These are phyloP conservation scores for Trichoderma breve DNA, from an alignment of 2,329 filamentous ascomycete genomes.

Conservation along the genomic window DNA sequence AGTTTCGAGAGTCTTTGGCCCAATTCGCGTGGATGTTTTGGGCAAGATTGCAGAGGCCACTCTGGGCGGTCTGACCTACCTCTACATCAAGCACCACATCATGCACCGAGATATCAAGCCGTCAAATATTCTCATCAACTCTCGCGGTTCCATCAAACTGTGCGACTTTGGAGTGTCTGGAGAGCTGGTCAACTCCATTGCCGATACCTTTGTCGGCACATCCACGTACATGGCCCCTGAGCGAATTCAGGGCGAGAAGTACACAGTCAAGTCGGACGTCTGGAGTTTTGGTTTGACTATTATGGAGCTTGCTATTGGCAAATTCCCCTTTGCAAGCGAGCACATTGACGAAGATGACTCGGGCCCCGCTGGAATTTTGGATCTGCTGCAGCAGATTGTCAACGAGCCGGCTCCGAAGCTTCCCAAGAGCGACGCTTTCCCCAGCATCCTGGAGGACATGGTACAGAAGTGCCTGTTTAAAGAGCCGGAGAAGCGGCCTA, in stretches of 20 bases:
- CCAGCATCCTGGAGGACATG: constrained; percentile 91
- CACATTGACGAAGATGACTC: constrained; percentile 70
- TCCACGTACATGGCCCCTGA: constrained; percentile 99
- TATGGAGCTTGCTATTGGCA: constrained; percentile 96
- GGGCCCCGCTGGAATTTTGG: constrained; percentile 89
- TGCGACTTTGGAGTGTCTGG: constrained; percentile 99
- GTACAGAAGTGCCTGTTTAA: constrained; percentile 95
- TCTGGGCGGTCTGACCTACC: constrained; percentile 87
- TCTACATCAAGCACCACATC: constrained; percentile 93
- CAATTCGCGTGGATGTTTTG: constrained; percentile 90
- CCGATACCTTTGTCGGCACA: constrained; percentile 96
- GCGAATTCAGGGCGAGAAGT: constrained; percentile 93
- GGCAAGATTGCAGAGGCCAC: constrained; percentile 98
- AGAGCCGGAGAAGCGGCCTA: constrained; percentile 82
- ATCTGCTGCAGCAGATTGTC: constrained; percentile 95
- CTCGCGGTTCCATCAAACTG: constrained; percentile 88
- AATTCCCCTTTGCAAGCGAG: constrained; percentile 85
- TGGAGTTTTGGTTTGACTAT: constrained; percentile 96
- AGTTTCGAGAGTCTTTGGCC: constrained; percentile 91
- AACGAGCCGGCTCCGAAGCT: constrained; percentile 91
- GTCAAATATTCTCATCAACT: constrained; percentile 96
- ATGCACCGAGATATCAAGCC: constrained; percentile 99
- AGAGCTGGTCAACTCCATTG: constrained; percentile 95
- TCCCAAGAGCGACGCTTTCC: constrained; percentile 97
- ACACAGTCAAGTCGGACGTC: constrained; percentile 97